A percentile compares a stretch with the other conserved stretches of the same genome.
phyloP scores from a whole-genome alignment of 805 yeast species.

The Pichia nakasei region DNA sequence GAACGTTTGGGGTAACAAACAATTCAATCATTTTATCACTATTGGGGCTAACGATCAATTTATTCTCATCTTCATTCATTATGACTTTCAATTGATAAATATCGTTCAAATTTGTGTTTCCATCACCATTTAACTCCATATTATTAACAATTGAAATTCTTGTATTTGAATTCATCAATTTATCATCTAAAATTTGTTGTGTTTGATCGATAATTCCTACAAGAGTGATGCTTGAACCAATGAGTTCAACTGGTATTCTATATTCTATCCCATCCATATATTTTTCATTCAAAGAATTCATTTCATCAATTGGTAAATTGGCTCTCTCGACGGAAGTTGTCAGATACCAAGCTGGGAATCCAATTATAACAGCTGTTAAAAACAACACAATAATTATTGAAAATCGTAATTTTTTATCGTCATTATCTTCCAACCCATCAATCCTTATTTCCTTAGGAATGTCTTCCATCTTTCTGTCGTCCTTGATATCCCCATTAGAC shows the following conservation, averaged over 20 bases:
- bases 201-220: constrained; percentile 25
- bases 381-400: constrained; percentile 21
- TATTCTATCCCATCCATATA: constrained; percentile 23
- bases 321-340: constrained; percentile 63
- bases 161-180: constrained; percentile 18
- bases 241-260: constrained; percentile 34
- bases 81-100: constrained; percentile 19
- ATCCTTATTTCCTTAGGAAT: no score
- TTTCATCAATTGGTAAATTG: constrained; percentile 40
- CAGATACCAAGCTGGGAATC: constrained; percentile 48
- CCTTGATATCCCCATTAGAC: neutral
- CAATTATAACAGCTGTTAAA: constrained; percentile 29
- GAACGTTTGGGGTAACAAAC: constrained; percentile 21
- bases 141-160: constrained; percentile 23
- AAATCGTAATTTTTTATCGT: constrained; percentile 3
- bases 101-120: neutral
- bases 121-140: neutral
- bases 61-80: constrained; percentile 18
- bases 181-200: constrained; percentile 30
- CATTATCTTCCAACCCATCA: no score
- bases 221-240: constrained; percentile 28
- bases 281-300: constrained; percentile 21
- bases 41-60: constrained; percentile 30
- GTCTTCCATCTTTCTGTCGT: neutral
- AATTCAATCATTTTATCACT: constrained; percentile 28